Evolutionary conservation across 768 basidiomycete genomes (phyloP), one percentile per base, ranked within the genome.

Genomic region (Piloderma croceum): DNA sequence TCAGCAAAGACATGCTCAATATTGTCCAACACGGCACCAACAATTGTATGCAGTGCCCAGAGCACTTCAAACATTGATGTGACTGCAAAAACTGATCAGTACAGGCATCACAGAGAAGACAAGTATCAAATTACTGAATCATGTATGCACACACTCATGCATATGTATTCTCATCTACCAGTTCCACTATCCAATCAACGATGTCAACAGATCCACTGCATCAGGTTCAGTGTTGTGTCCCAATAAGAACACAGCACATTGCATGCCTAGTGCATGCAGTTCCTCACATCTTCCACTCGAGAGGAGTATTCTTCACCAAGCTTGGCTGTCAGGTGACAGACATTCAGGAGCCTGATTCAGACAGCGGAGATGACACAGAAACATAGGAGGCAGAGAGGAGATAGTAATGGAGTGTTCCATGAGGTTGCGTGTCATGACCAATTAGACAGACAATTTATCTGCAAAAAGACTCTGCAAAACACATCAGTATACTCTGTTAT

Each of bases 361-460:
- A 73, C 17, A 87, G 76, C 3, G 79, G 77, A 3, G 83, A 77
- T 27, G 79, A 71, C n/a, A 73, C 54, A 24, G 81, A 77, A 33
- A 78, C 76, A 35, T 83, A 68, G 13, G 82, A 76, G 6, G 81
- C 77, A 6, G 89, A 83, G 24, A 91, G 72, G 18, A 98, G 76
- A 35, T 93, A 85, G 67, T 96, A 98, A 47, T 81, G 79, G 21
- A 99, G 81, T 3, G 96, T 99, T 42, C 93, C 94, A 36, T 94
- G 83, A 29, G 91, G 90, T 66, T 96, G 83, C 13, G 90, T 93
- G 64, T 99, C 96, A 6, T 92, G 96, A 60, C 98, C 98, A 6
- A 96, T 99, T 96, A 99, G 5, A 97, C 94, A 25, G 94, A 97
- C 20, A 99, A 76, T 45, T 98, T 97, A 53, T 97, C 92, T 19